Evolutionary conservation across 2,329 filamentous ascomycete species (phyloP), one percentile per base, ranked within the genome.

Genomic region (Paecilomyces formosus): DNA sequence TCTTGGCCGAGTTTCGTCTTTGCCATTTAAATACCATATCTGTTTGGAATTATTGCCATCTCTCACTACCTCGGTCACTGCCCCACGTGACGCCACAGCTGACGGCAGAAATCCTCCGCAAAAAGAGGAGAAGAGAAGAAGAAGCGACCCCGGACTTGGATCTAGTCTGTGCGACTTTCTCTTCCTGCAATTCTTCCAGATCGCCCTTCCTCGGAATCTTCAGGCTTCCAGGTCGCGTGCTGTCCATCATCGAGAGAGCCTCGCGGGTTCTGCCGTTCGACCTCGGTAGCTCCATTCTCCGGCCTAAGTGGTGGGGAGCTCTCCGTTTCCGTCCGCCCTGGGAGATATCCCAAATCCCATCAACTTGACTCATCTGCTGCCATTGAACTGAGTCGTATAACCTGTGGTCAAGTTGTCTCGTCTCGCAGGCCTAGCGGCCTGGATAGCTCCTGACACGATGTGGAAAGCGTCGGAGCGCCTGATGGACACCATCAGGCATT

Each of bases 401-500:
- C 15, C 3, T 15, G 49, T 22, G 22, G 53, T 7, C 24, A 24
- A 50, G 12, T 39, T 26, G 26, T 13, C 18, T 24, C 26, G 28
- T 35, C 15, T 39, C 22, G 49, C 57, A 28, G 55, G 54, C 45
- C 53, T 33, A 33, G 55, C 53, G 57, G 58, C 58, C 54, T 59
- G 61, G 58, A 61, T 61, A 55, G 35, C 58, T 57, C 31, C 62
- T 53, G 53, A 61, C 70, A 75, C 61, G 62, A 97, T 97, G 92
- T 97, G 93, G 93, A 96, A 88, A 81, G 88, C 88, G 74, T 89
- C 89, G 63, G 89, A 92, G 76, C 84, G 85, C 79, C 79, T 97
- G 86, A 94, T 96, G 90, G 89, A 94, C 69, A 96, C 89, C 81
- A 97, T 97, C 87, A 87, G 88, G 77, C 92, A 97, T 79, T 97